Conservation (phyloP, 1,284 basidiomycete genomes). For the Pseudozyma tsukubaensis region DNA sequence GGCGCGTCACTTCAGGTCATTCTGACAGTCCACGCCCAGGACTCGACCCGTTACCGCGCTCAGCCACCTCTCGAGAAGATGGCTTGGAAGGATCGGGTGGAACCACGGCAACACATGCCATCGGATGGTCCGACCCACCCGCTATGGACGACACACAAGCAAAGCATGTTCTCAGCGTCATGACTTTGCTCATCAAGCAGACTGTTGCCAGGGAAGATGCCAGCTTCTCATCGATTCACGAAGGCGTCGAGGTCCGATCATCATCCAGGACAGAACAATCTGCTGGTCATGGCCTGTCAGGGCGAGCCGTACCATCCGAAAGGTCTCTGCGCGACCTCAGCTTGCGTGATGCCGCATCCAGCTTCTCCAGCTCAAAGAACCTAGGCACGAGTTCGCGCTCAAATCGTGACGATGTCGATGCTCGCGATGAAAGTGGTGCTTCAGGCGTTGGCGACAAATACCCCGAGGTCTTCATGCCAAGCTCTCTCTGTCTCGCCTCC, state of each 20-base stretch:
- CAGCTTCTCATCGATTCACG: conserved; percentile 37
- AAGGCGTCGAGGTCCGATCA: conserved; percentile 26
- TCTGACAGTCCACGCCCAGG: conserved; percentile 21
- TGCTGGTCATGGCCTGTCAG: conserved; percentile 16
- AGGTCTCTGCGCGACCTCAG: conserved; percentile 47
- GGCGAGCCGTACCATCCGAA: conserved; percentile 33
- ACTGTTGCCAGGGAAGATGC: conserved; percentile 60
- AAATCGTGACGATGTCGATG: conserved; percentile 32
- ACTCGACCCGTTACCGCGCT: conserved; percentile 8
- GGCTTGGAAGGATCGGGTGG: conserved; percentile 35
- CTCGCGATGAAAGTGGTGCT: conserved; percentile 22
- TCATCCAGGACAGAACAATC: conserved; percentile 19
- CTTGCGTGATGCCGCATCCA: conserved; percentile 32
- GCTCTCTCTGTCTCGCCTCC: conserved; percentile 51
- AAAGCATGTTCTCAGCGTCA: conserved; percentile 82
- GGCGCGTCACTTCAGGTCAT: conserved; percentile 70
- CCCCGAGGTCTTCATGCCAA: conserved; percentile 47
- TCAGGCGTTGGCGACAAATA: conserved; percentile 24
- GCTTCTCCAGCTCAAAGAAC: conserved; percentile 32
- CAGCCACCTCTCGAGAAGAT: not conserved
- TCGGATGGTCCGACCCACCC: conserved; percentile 76
- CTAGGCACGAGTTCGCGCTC: conserved; percentile 24
- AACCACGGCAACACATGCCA: conserved; percentile 43
- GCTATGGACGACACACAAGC: conserved; percentile 86
- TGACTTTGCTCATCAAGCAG: conserved; percentile 78